These are phyloP conservation scores for Silene uniflora DNA, from an alignment of 148 eudicot species.

Conservation along the genomic window DNA sequence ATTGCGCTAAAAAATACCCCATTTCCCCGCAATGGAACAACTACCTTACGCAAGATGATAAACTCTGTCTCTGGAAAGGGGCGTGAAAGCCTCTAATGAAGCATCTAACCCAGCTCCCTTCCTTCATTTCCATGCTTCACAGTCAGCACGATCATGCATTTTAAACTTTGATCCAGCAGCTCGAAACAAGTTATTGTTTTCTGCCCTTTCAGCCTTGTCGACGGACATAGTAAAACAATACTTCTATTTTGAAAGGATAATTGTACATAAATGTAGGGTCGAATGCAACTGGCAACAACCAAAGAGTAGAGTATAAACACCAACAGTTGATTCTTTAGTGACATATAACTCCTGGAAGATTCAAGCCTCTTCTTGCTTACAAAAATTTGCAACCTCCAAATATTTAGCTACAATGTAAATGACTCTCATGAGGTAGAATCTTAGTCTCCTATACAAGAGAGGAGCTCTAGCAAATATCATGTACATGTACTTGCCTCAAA, in stretches of 20 bases:
- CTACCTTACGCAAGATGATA: slow-evolving; percentile 52
- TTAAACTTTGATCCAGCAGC: slow-evolving; percentile 37
- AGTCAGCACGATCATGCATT: slow-evolving; percentile 57
- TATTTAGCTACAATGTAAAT: slow-evolving; percentile 14
- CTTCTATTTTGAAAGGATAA: slow-evolving; percentile 36
- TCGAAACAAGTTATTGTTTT: slow-evolving; percentile 31
- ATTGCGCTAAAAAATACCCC: not conserved
- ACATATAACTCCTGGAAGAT: not conserved
- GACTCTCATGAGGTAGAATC: not conserved
- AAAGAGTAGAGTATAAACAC: not conserved
- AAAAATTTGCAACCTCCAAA: slow-evolving; percentile 81
- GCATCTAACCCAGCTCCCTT: slow-evolving; percentile 62
- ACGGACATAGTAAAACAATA: slow-evolving; percentile 26
- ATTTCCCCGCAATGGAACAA: not conserved
- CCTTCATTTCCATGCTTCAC: slow-evolving; percentile 89
- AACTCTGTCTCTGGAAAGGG: slow-evolving; percentile 50
- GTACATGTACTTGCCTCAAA: slow-evolving; percentile 49
- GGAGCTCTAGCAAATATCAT: not conserved
- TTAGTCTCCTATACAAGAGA: not conserved
- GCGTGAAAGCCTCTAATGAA: slow-evolving; percentile 41
- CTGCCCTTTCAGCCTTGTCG: slow-evolving; percentile 36
- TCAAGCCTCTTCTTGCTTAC: slow-evolving; percentile 79
- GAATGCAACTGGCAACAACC: not conserved
- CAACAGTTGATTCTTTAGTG: not conserved
- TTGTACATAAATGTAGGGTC: not conserved